Evolutionary conservation across 2,329 filamentous ascomycete genomes (phyloP).

Genomic region (Alternaria atra): DNA sequence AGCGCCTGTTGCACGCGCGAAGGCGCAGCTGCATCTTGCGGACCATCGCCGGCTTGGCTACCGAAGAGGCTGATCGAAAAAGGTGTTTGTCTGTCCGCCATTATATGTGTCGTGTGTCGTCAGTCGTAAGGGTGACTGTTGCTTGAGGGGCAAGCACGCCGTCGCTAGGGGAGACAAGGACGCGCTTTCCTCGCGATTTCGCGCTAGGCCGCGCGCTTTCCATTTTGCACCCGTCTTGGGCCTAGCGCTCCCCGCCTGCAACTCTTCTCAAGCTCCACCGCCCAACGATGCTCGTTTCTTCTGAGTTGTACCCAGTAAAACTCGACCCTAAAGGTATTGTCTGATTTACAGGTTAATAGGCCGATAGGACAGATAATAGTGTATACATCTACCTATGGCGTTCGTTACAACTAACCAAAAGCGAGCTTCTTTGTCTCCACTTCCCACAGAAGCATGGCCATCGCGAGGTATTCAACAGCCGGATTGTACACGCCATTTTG

Average conservation of each 20-base stretch:
- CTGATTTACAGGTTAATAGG: too few species aligned
- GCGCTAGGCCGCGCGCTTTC: constrained; percentile 20
- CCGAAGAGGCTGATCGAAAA: constrained; percentile 85
- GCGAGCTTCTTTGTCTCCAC: background rate
- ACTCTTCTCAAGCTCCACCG: background rate
- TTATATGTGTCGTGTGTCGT: constrained; percentile 25
- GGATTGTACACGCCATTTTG: background rate
- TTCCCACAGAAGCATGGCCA: background rate
- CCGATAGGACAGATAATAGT: too few species aligned
- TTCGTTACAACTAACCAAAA: too few species aligned
- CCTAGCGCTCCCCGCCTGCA: constrained; percentile 10
- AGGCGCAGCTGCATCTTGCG: constrained; percentile 42
- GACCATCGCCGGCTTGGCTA: constrained; percentile 48
- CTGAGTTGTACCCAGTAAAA: too few species aligned
- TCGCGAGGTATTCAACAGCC: background rate
- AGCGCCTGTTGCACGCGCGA: constrained; percentile 75
- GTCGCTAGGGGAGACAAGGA: constrained; percentile 32
- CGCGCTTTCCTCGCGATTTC: constrained; percentile 25
- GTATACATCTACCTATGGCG: too few species aligned
- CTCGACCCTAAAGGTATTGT: too few species aligned
- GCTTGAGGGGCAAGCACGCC: constrained; percentile 24
- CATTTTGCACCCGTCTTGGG: constrained; percentile 16
- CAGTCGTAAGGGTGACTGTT: constrained; percentile 21
- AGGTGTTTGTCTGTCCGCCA: constrained; percentile 78
- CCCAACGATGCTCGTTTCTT: background rate